These are phyloP conservation scores for Colletotrichum echinochloae DNA, from an alignment of 2,329 filamentous ascomycete genomes.

Conservation along the genomic window DNA sequence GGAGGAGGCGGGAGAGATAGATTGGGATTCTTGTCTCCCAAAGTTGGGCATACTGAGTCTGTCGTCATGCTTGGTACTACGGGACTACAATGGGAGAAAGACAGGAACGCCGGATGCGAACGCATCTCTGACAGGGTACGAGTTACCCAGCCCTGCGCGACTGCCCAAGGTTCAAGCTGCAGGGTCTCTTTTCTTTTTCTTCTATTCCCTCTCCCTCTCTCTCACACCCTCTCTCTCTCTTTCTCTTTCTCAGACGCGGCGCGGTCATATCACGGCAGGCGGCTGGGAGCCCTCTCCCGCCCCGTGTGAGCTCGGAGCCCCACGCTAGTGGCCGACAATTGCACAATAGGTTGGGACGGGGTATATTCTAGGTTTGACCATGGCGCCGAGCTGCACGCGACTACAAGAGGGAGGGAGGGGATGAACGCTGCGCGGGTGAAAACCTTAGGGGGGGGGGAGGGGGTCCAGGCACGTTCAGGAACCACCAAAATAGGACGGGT, in stretches of 20 bases:
- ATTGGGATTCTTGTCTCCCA: neutral
- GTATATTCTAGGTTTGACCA: constrained; percentile 5
- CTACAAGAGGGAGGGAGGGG: neutral
- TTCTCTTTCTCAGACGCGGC: neutral
- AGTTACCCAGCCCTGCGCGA: neutral
- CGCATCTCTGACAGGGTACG: neutral
- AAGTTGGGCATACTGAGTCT: too few species aligned
- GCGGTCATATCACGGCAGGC: neutral
- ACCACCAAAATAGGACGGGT: neutral
- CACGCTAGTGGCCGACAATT: neutral
- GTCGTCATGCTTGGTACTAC: neutral
- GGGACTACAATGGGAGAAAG: too few species aligned
- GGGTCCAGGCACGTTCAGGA: neutral
- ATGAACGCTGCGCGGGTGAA: neutral
- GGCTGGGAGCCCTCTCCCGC: neutral
- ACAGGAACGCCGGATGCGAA: neutral
- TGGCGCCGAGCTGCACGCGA: neutral
- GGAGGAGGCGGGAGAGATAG: neutral
- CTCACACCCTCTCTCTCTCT: neutral
- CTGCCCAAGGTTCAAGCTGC: neutral
- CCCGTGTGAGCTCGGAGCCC: neutral
- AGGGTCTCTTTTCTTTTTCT: neutral
- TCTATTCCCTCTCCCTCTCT: neutral
- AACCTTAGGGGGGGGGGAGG: neutral
- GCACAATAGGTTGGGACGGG: neutral